phyloP scores from a whole-genome alignment of 208 protist genomes.

The Angomonas desouzai region DNA sequence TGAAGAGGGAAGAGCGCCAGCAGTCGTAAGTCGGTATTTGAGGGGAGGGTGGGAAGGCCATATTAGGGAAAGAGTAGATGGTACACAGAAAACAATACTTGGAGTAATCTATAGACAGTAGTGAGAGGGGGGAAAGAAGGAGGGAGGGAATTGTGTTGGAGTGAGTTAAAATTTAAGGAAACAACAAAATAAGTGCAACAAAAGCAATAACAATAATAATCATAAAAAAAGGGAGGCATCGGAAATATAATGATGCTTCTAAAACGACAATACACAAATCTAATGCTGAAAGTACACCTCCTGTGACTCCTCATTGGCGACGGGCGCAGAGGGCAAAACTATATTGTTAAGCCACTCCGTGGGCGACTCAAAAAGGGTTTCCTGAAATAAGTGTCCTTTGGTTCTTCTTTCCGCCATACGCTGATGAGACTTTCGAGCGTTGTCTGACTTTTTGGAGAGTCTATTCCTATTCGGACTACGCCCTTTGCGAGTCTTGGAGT shows the following conservation, averaged over 20 bases:
- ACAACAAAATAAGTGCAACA: constrained; percentile 10
- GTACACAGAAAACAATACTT: no score
- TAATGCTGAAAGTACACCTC: constrained; percentile 72
- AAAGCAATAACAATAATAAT: neutral
- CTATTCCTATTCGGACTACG: neutral
- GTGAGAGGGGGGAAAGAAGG: no score
- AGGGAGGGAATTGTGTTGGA: no score
- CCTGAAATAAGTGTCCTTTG: neutral
- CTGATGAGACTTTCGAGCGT: neutral
- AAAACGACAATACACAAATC: no score
- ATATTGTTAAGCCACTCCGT: constrained; percentile 27
- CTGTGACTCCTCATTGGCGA: constrained; percentile 59
- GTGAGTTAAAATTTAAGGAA: no score
- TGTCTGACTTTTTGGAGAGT: no score
- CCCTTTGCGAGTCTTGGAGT: neutral
- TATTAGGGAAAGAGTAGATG: no score
- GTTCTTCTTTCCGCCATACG: neutral
- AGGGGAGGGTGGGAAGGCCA: no score
- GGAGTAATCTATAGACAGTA: no score
- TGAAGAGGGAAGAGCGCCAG: no score
- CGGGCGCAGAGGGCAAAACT: constrained; percentile 6
- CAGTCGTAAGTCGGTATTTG: no score
- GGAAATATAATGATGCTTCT: no score
- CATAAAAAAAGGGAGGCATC: neutral
- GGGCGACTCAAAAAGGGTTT: neutral